These are phyloP conservation scores for Salinomyces thailandicus DNA, from an alignment of 2,329 filamentous ascomycete genomes.

Conservation along the genomic window DNA sequence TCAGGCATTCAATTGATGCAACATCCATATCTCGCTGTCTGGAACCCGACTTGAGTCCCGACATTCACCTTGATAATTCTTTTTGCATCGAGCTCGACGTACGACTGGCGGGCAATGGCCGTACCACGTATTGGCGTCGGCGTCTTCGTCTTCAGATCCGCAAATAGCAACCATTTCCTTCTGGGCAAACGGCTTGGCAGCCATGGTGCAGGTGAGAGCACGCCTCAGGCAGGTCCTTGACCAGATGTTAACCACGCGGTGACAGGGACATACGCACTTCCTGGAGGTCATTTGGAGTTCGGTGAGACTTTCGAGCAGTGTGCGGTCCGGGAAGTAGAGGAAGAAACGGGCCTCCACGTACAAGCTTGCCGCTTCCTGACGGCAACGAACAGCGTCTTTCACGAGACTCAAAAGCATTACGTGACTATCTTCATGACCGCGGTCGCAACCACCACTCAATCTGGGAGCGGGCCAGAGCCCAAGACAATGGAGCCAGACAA, in stretches of 20 bases:
- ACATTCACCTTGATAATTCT: no score
- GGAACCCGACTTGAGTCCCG: no score
- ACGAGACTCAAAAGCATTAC: conserved; percentile 55
- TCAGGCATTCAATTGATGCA: no score
- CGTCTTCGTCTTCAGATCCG: conserved; percentile 31
- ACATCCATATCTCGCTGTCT: no score
- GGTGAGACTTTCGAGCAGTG: conserved; percentile 53
- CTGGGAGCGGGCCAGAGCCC: not conserved
- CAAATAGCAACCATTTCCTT: conserved; percentile 31
- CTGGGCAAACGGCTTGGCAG: conserved; percentile 39
- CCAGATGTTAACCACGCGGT: not conserved
- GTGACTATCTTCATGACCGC: conserved; percentile 57
- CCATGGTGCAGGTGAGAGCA: conserved; percentile 34
- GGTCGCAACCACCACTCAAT: conserved; percentile 23
- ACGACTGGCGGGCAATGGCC: conserved; percentile 3
- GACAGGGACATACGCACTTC: conserved; percentile 35
- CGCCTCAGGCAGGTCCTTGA: not conserved
- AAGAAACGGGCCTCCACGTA: conserved; percentile 59
- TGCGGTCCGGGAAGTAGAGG: conserved; percentile 55
- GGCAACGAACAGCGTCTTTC: conserved; percentile 59
- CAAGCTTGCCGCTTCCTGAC: conserved; percentile 44
- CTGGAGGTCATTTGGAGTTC: conserved; percentile 66
- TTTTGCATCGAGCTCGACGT: no score
- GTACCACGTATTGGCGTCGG: conserved; percentile 35
- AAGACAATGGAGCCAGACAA: conserved; percentile 41